Percentiles rank a stretch among this genome's conserved stretches.
These are phyloP conservation scores for Aspergillus cristatus DNA, from an alignment of 495 filamentous ascomycete species.

Conservation along the genomic window DNA sequence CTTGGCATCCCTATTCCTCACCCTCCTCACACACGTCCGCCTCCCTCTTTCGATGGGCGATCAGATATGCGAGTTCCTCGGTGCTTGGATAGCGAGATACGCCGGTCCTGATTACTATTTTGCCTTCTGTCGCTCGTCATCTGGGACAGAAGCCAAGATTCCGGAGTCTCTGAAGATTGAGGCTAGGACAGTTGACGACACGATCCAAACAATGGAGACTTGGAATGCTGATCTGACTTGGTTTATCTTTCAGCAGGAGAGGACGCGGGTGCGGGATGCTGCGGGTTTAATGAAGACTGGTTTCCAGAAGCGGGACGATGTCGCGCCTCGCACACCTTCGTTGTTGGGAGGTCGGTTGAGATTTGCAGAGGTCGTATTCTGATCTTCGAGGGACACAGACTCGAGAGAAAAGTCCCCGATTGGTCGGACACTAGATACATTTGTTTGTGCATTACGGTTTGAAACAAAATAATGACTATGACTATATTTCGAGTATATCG, in stretches of 20 bases:
- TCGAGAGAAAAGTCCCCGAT: no score
- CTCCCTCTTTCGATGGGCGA: slow-evolving; percentile 29
- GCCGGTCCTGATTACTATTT: slow-evolving; percentile 30
- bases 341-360: slow-evolving; percentile 14
- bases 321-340: slow-evolving; percentile 1
- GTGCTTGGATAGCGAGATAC: slow-evolving; percentile 29
- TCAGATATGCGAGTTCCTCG: slow-evolving; percentile 30
- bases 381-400: no score
- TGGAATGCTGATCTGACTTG: slow-evolving; percentile 40
- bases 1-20: slow-evolving; percentile 32
- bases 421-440: no score
- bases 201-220: slow-evolving; percentile 33
- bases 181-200: slow-evolving; percentile 18
- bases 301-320: not conserved
- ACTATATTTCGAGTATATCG: no score
- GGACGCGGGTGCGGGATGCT: not conserved
- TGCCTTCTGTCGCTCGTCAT: slow-evolving; percentile 1
- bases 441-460: no score
- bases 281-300: not conserved
- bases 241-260: slow-evolving; percentile 30
- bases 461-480: no score
- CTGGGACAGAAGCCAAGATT: not conserved
- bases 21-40: slow-evolving; percentile 29
- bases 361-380: slow-evolving; percentile 27
- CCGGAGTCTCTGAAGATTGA: slow-evolving; percentile 12